Percentiles rank a stretch among this genome's conserved stretches.
Evolutionary conservation across 2,329 filamentous ascomycete species (phyloP).

Genomic region (Bipolaris cookei): DNA sequence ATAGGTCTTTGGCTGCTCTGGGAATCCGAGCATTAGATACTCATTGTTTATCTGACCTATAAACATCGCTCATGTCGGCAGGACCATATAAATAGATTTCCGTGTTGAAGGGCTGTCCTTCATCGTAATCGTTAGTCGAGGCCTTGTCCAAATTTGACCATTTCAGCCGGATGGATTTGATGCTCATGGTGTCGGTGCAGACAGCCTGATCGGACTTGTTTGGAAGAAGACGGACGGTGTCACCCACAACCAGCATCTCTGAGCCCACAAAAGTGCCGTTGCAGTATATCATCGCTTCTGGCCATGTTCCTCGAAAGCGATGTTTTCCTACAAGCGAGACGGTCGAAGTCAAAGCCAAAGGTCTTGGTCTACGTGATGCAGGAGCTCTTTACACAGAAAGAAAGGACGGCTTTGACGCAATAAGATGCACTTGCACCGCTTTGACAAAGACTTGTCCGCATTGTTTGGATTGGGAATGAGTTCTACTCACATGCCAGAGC

Average conservation of each 20-base stretch:
- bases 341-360: conserved; percentile 58
- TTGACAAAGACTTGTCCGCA: conserved; percentile 58
- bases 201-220: conserved; percentile 19
- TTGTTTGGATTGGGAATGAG: conserved; percentile 60
- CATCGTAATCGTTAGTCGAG: conserved; percentile 55
- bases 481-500: conserved; percentile 64
- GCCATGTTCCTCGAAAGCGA: conserved; percentile 62
- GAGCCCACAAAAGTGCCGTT: conserved; percentile 63
- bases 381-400: conserved; percentile 58
- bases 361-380: conserved; percentile 50
- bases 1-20: conserved; percentile 46
- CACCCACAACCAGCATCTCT: conserved; percentile 62
- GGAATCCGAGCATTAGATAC: conserved; percentile 22
- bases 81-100: conserved; percentile 58
- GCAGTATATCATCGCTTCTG: conserved; percentile 59
- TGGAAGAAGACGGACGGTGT: conserved; percentile 59
- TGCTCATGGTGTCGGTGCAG: conserved; percentile 60
- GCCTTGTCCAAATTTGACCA: conserved; percentile 57
- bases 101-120: conserved; percentile 55
- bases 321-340: conserved; percentile 61
- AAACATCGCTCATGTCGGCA: conserved; percentile 53
- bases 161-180: conserved; percentile 60
- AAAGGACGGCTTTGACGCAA: conserved; percentile 63
- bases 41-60: conserved; percentile 39
- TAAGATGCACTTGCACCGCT: conserved; percentile 62